These are phyloP conservation scores for Deinandra increscens DNA, from an alignment of 129 eudicot species.

Conservation along the genomic window DNA sequence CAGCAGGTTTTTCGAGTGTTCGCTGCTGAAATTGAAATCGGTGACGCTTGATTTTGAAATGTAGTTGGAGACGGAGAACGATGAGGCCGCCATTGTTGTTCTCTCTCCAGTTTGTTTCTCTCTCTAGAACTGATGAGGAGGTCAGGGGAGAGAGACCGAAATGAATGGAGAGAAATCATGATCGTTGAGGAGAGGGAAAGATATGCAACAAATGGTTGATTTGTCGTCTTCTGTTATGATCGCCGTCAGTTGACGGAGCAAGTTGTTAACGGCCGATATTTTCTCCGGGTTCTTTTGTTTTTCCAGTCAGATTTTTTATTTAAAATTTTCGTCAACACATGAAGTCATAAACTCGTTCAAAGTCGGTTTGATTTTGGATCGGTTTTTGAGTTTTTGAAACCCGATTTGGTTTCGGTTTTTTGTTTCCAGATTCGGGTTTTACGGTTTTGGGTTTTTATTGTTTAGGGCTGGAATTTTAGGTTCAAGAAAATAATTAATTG, in stretches of 20 bases:
- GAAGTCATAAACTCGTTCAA: too few relatives aligned
- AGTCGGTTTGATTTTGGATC: too few relatives aligned
- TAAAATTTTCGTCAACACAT: too few relatives aligned
- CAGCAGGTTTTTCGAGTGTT: conserved; percentile 24
- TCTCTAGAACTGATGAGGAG: not conserved
- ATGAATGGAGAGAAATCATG: conserved; percentile 18
- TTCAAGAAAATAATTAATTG: too few relatives aligned
- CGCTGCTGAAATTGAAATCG: conserved; percentile 25
- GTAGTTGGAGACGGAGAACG: conserved; percentile 29
- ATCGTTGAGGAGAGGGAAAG: conserved; percentile 14
- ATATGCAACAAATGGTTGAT: conserved; percentile 19
- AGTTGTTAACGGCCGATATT: conserved; percentile 17
- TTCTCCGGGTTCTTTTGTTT: not conserved
- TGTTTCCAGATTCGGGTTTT: too few relatives aligned
- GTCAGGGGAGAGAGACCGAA: not conserved
- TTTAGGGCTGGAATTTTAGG: too few relatives aligned
- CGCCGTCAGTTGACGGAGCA: conserved; percentile 27
- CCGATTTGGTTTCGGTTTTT: too few relatives aligned
- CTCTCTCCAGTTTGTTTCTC: conserved; percentile 21
- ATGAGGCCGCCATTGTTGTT: conserved; percentile 46
- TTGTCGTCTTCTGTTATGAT: conserved; percentile 18
- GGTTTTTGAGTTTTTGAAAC: too few relatives aligned
- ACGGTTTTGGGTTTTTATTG: too few relatives aligned
- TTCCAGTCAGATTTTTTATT: too few relatives aligned
- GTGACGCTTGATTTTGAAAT: conserved; percentile 37